Evolutionary conservation across 805 yeast genomes (phyloP).

Genomic region (Wickerhamomyces hampshirensis): DNA sequence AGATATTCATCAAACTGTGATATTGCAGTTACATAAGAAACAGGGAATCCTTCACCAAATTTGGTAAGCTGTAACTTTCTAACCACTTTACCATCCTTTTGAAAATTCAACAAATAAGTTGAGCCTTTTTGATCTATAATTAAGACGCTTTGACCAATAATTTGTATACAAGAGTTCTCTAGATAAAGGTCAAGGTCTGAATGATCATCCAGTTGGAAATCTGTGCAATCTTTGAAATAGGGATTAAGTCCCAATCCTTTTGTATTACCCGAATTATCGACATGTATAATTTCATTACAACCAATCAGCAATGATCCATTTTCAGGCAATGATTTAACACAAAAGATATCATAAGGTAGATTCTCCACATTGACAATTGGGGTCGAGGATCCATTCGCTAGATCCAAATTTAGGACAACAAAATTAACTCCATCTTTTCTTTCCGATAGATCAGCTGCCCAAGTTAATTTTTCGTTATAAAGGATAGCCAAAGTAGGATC

Average conservation of each 20-base stretch:
- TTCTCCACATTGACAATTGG: slow-evolving; percentile 59
- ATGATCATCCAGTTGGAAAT: slow-evolving; percentile 41
- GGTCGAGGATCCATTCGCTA: slow-evolving; percentile 47
- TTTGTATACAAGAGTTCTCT: slow-evolving; percentile 44
- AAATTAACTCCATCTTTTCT: slow-evolving; percentile 59
- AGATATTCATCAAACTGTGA: slow-evolving; percentile 40
- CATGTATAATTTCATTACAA: slow-evolving; percentile 68
- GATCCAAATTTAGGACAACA: slow-evolving; percentile 64
- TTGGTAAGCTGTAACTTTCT: slow-evolving; percentile 21
- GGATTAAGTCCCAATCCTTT: slow-evolving; percentile 60
- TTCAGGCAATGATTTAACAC: slow-evolving; percentile 62
- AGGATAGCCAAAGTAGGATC: slow-evolving; percentile 80
- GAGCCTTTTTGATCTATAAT: slow-evolving; percentile 33
- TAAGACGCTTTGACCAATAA: slow-evolving; percentile 31
- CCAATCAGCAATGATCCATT: slow-evolving; percentile 72
- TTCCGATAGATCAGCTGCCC: slow-evolving; percentile 72
- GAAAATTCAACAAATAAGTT: slow-evolving; percentile 24
- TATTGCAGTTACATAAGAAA: slow-evolving; percentile 25
- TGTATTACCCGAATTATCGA: slow-evolving; percentile 71
- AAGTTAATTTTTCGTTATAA: slow-evolving; percentile 52
- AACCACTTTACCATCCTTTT: slow-evolving; percentile 34
- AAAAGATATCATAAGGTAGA: slow-evolving; percentile 71
- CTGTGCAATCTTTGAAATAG: slow-evolving; percentile 39
- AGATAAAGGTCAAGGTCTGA: slow-evolving; percentile 46
- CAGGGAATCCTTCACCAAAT: not conserved